Evolutionary conservation across 352 stramenopile species (phyloP), one percentile per base, ranked within the genome.

Genomic region (Phytophthora nicotianae): DNA sequence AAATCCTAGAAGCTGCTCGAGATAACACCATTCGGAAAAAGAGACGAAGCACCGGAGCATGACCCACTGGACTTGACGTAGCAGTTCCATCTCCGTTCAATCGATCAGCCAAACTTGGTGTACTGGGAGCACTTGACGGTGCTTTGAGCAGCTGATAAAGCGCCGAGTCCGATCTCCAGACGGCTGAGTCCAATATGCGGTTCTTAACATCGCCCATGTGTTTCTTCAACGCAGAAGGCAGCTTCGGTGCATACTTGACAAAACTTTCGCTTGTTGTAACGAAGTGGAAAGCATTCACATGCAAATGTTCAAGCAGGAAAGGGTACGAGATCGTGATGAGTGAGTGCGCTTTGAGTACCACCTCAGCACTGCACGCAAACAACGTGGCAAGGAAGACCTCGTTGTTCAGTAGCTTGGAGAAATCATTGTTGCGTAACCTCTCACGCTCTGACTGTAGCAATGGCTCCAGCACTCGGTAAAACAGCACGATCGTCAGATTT

Each of bases 11-110:
- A 4, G 88, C 88, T 1, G 84, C 86, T 3, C 92, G 70, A n/a
- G 88, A 89, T 33, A 96, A 41, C 26, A 93, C 83, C 69, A 93
- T 95, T n/a, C 86, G 79, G 43, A 93, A 94, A 57, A 96, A 94
- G 2, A 95, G 70, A 54, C 90, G 83, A n/a, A 96, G 77, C 23
- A 89, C 81, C 4, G 65, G 77, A 6, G 72, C 72, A 49, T 80
- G 72, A 17, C 58, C 55, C 14, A 29, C 41, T 24, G 51, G 26
- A 7, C 2, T 53, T 23, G 43, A 23, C 51, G 37, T 48, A 43
- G 47, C 27, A 35, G 41, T n/a, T 19, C 21, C 13, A 47, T 33
- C 60, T 13, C 47, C 46, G 5, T 72, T 62, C n/a, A 59, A 47
- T 42, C 35, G 55, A 33, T 55, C 41, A 1, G 53, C 53, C 47